Conservation (phyloP, 1,284 basidiomycete species). For the Irpex lacteus region DNA sequence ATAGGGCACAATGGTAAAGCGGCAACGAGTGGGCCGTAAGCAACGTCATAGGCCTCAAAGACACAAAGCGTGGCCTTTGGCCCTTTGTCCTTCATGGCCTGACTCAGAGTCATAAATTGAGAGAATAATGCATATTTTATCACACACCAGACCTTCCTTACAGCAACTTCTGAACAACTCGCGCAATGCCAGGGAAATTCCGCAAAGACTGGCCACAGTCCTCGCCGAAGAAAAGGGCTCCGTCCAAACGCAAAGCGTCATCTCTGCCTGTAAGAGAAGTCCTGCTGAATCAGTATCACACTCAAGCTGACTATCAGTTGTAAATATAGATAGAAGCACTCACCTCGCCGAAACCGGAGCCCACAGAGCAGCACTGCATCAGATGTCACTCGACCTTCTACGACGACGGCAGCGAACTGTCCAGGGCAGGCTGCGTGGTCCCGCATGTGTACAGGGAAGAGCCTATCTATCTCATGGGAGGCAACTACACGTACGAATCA, state of each 20-base stretch:
- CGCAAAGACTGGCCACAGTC: background rate
- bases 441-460: background rate
- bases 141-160: background rate
- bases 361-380: background rate
- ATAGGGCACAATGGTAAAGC: too few species aligned
- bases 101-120: background rate
- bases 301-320: background rate
- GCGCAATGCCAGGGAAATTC: background rate
- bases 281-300: background rate
- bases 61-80: background rate
- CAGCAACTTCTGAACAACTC: background rate
- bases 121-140: background rate
- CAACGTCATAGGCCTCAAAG: background rate
- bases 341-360: background rate
- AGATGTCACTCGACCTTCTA: slow-evolving; percentile 1
- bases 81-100: background rate
- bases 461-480: slow-evolving; percentile 1
- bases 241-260: background rate
- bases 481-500: background rate
- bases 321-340: background rate
- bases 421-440: background rate
- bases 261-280: background rate
- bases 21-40: too few species aligned
- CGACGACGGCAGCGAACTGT: background rate
- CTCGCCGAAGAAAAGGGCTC: background rate